Evolutionary conservation across 176 grass and related monocot species (phyloP), one percentile per base, ranked within the genome.

Genomic region (Ananas comosus): DNA sequence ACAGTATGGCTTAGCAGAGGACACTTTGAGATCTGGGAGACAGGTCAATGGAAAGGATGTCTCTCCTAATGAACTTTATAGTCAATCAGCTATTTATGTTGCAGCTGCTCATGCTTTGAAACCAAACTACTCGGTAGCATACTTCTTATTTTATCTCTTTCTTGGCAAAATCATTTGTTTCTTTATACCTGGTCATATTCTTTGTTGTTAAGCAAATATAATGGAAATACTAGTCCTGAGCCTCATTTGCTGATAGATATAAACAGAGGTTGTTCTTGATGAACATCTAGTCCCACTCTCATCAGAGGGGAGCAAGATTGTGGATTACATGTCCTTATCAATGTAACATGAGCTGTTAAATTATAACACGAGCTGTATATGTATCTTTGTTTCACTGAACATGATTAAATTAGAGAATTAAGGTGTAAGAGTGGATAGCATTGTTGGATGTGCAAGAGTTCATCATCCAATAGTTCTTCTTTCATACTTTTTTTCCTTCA

Each of bases 51-150:
- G 24, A 63, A 85, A 85, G 82, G 89, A 90, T 63, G 76, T 82
- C 28, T 83, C 84, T 53, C 80, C 89, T 71, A 85, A 80, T 51
- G 84, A 93, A 63, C 81, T 99, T 72, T 99, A 99, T 72, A 99
- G 94, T 80, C 94, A 99, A 53, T 99, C 90, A 57, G 94, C 94
- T 72, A 99, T 99, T 68, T 99, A 99, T 78, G 91, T 99, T 88
- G 94, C 94, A 54, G 94, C 94, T 78, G 94, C 94, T 73, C 94
- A 99, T 88, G 94, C 94, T 58, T 53, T 99, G 77, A 99, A 88
- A 48, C 85, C 95, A 69, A 94, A 86, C 69, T 99, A 99, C 75
- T 88, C 95, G 56, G 95, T 99, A 94, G 51, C 14, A 28, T 13
- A 4, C 2, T 69, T 49, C 48, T 3, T 22, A 19, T 70, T 16